A percentile compares a stretch with the other conserved stretches of the same genome.
These are phyloP conservation scores for Blastocladiella britannica DNA, from an alignment of 192 early-diverging fungal species.

Conservation along the genomic window DNA sequence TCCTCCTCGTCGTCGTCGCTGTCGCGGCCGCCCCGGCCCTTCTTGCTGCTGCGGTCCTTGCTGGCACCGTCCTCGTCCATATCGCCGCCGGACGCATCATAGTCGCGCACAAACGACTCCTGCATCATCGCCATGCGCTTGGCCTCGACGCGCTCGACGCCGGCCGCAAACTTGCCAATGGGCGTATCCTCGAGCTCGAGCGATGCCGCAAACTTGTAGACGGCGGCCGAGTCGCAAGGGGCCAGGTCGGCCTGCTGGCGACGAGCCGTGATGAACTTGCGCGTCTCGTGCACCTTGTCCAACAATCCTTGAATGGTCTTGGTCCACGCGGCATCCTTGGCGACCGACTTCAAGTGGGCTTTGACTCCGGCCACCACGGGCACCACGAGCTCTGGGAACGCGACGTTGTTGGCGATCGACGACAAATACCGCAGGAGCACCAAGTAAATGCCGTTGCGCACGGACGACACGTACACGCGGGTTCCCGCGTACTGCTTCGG, in stretches of 20 bases:
- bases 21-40: too few species aligned
- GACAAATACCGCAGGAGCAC: constrained; percentile 58
- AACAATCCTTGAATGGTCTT: constrained; percentile 64
- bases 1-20: background rate
- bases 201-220: background rate
- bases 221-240: background rate
- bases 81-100: background rate
- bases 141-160: background rate
- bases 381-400: constrained; percentile 84
- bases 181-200: background rate
- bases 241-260: background rate
- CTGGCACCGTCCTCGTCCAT: background rate
- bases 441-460: constrained; percentile 55
- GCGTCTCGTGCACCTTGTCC: constrained; percentile 69
- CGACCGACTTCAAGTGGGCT: constrained; percentile 60
- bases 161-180: background rate
- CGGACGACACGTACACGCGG: constrained; percentile 56
- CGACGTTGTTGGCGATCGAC: constrained; percentile 48
- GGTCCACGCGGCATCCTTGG: constrained; percentile 44
- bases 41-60: background rate
- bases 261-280: constrained; percentile 32
- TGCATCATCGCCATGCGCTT: background rate
- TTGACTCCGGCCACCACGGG: constrained; percentile 71
- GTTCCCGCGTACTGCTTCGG: constrained; percentile 70
- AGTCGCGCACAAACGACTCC: background rate